phyloP scores from a whole-genome alignment of 2,329 filamentous ascomycete species.

The Lachnellula occidentalis region DNA sequence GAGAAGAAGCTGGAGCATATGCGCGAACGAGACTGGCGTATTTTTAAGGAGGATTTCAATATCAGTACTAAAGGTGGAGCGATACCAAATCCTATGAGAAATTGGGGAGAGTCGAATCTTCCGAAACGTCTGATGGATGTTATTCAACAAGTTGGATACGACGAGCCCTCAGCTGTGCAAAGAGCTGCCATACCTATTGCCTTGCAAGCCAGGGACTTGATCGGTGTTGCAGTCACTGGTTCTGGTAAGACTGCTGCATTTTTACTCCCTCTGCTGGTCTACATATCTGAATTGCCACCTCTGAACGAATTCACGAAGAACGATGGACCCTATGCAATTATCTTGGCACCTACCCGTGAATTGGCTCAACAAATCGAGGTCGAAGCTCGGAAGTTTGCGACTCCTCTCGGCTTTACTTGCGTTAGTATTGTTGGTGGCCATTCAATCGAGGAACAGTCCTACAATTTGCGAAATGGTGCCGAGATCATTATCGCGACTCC shows the following conservation, averaged over 20 bases:
- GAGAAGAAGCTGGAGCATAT: conserved; percentile 90
- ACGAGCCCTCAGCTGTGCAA: conserved; percentile 87
- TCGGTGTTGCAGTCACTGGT: conserved; percentile 95
- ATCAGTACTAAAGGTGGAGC: conserved; percentile 89
- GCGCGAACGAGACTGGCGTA: conserved; percentile 97
- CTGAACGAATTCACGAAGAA: conserved; percentile 83
- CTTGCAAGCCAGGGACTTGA: conserved; percentile 87
- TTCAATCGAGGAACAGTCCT: conserved; percentile 88
- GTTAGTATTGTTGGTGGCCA: conserved; percentile 98
- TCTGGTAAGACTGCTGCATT: conserved; percentile 98
- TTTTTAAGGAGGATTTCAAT: conserved; percentile 99
- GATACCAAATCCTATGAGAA: conserved; percentile 94
- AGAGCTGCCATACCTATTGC: conserved; percentile 94
- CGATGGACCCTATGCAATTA: conserved; percentile 94
- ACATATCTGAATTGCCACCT: conserved; percentile 85
- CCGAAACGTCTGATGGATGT: conserved; percentile 75
- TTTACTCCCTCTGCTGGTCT: conserved; percentile 83
- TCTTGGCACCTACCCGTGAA: conserved; percentile 93
- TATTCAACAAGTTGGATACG: conserved; percentile 79
- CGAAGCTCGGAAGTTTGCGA: conserved; percentile 89
- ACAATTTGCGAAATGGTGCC: conserved; percentile 82
- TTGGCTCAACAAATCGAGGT: conserved; percentile 95
- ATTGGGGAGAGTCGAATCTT: conserved; percentile 79
- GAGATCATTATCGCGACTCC: conserved; percentile 99
- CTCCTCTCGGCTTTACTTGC: conserved; percentile 84